Conservation (phyloP, 2,329 filamentous ascomycete genomes). For the Phyllosticta capitalensis region DNA sequence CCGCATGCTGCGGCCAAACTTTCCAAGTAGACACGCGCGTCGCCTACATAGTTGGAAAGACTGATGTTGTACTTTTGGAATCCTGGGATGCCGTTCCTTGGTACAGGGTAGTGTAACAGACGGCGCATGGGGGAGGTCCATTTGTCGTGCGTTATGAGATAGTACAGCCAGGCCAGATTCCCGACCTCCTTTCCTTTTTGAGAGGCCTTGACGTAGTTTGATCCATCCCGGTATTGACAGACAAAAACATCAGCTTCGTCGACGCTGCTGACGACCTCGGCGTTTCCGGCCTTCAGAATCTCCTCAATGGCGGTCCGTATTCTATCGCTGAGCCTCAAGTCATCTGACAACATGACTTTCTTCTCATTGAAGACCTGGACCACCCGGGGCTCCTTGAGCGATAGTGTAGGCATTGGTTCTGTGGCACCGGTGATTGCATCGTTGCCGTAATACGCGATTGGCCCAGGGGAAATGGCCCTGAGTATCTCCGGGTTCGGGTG, state of each 20-base stretch:
- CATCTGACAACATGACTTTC: conserved; percentile 64
- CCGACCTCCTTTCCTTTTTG: conserved; percentile 74
- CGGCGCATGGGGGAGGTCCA: conserved; percentile 81
- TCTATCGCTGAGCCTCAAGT: conserved; percentile 61
- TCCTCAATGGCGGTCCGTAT: conserved; percentile 58
- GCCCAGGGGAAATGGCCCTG: conserved; percentile 13
- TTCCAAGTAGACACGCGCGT: conserved; percentile 86
- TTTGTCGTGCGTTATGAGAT: conserved; percentile 76
- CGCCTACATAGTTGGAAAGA: conserved; percentile 91
- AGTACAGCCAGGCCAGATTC: conserved; percentile 88
- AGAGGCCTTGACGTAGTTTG: conserved; percentile 67
- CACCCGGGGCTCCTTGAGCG: conserved; percentile 15
- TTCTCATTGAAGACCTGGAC: conserved; percentile 64
- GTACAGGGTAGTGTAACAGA: conserved; percentile 82
- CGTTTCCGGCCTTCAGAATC: conserved; percentile 64
- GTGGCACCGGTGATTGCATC: conserved; percentile 58
- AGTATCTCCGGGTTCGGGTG: conserved; percentile 81
- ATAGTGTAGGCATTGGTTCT: conserved; percentile 35
- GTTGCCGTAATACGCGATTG: conserved; percentile 15
- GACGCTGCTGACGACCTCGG: conserved; percentile 55
- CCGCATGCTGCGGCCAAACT: conserved; percentile 79
- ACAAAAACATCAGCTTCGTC: conserved; percentile 72
- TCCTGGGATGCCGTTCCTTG: conserved; percentile 65
- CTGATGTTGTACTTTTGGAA: conserved; percentile 73
- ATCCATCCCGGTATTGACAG: conserved; percentile 76